Evolutionary conservation across 345 rosid genomes (phyloP).

Genomic region (Moricandia arvensis): DNA sequence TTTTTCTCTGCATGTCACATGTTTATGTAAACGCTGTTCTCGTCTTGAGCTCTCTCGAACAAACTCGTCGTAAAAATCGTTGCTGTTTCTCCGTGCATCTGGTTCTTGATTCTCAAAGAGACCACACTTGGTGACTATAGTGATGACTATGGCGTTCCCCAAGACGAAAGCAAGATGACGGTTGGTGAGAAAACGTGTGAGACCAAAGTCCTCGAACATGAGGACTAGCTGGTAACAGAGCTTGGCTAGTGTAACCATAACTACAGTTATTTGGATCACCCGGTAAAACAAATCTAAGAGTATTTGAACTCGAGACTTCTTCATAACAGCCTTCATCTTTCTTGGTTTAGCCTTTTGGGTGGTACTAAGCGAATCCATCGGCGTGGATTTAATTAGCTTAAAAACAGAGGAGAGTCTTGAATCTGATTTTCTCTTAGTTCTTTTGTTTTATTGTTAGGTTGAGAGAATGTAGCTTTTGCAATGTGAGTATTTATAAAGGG

Average conservation of each 20-base stretch:
- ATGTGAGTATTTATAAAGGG: constrained; percentile 30
- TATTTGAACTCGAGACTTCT: constrained; percentile 47
- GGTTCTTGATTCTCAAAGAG: constrained; percentile 48
- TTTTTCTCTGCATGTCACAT: constrained; percentile 37
- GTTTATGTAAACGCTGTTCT: constrained; percentile 1
- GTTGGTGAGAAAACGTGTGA: constrained; percentile 46
- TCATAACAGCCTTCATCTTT: constrained; percentile 53
- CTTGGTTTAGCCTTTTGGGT: constrained; percentile 45
- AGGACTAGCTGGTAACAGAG: constrained; percentile 51
- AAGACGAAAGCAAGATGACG: constrained; percentile 71
- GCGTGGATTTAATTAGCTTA: not conserved
- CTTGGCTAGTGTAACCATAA: constrained; percentile 56
- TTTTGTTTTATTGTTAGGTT: constrained; percentile 15
- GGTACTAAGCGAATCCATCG: constrained; percentile 62
- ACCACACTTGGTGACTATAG: constrained; percentile 61
- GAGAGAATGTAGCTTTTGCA: constrained; percentile 15
- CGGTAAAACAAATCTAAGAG: constrained; percentile 50
- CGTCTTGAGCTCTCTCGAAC: constrained; percentile 45
- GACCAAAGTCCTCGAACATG: constrained; percentile 50
- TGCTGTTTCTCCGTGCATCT: constrained; percentile 21
- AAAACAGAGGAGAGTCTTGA: not conserved
- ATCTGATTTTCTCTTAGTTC: constrained; percentile 21
- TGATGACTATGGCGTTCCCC: constrained; percentile 68
- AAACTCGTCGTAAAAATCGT: constrained; percentile 52
- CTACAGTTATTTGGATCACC: constrained; percentile 51